Conservation (phyloP, 2,329 filamentous ascomycete genomes). For the Bipolaris bicolor region DNA sequence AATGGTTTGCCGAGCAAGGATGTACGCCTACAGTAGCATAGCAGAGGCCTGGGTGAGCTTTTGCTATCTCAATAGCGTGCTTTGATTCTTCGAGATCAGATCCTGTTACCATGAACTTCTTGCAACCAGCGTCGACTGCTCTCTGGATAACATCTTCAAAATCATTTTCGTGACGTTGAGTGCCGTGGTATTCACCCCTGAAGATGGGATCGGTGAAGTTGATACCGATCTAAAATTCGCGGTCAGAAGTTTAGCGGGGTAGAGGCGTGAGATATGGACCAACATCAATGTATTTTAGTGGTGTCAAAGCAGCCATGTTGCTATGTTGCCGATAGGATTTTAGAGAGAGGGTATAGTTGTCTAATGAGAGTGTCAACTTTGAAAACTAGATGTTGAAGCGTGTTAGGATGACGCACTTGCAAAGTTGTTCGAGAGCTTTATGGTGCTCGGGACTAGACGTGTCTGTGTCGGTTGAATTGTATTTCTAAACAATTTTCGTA, state of each 20-base stretch:
- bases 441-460: not conserved
- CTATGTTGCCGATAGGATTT: not conserved
- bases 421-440: slow-evolving; percentile 10
- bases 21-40: slow-evolving; percentile 94
- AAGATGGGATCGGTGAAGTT: slow-evolving; percentile 95
- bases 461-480: not conserved
- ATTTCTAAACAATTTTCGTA: not conserved
- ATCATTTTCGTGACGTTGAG: slow-evolving; percentile 74
- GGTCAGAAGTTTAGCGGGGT: slow-evolving; percentile 16
- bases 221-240: slow-evolving; percentile 73
- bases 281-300: slow-evolving; percentile 53
- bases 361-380: not conserved
- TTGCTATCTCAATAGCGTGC: slow-evolving; percentile 74
- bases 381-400: not conserved
- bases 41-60: slow-evolving; percentile 76
- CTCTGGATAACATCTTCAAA: slow-evolving; percentile 78
- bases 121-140: slow-evolving; percentile 77
- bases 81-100: slow-evolving; percentile 81
- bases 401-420: slow-evolving; percentile 18
- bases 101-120: slow-evolving; percentile 91
- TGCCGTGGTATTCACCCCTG: slow-evolving; percentile 81
- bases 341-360: not conserved
- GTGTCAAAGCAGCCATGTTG: slow-evolving; percentile 10
- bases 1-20: slow-evolving; percentile 83
- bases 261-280: slow-evolving; percentile 36